Evolutionary conservation across 495 filamentous ascomycete genomes (phyloP), one percentile per base, ranked within the genome.

Genomic region (Neurospora sublineolata): DNA sequence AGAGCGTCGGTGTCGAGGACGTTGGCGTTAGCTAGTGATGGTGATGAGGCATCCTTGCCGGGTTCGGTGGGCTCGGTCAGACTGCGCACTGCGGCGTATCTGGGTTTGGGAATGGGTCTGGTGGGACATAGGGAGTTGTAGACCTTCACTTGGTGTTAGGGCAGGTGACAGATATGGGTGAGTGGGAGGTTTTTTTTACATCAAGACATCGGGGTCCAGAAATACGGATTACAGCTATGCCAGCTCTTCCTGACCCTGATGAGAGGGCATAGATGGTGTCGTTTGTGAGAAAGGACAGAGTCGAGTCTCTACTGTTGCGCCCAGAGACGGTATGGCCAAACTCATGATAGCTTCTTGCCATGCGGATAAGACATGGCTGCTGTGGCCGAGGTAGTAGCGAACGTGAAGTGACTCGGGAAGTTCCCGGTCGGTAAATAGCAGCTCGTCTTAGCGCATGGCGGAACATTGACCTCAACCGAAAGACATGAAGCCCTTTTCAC

Each of bases 201-300:
- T 87, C 83, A 68, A 87, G 79, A 81, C 91, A 93, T 30, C 87
- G 89, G 36, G 91, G 88, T 0, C 95, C 95, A 20, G 95, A 97
- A 30, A 97, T 84, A 39, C 95, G 87, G 46, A 99, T 89, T 10
- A 98, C 89, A 3, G 96, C 96, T 78, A 99, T 97, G 37, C 93
- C 95, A 38, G 93, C 93, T 80, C 87, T 89, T 8, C 96, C 94
- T 16, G 92, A 82, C 3, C 92, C 92, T 11, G 95, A 97, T 0
- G 95, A 97, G 4, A 98, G 84, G 0, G 96, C 95, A 77, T 94
- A 98, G 18, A 99, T 97, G 4, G 95, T 98, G 46, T 85, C 85
- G 75, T 84, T 75, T 44, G n/a, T 12, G 38, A 69, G 18, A 12
- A 33, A 33, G 42, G 69, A 12, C 42, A 70, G 27, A 23, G 20